These are phyloP conservation scores for Amanita molliuscula DNA, from an alignment of 768 basidiomycete species.

Conservation along the genomic window DNA sequence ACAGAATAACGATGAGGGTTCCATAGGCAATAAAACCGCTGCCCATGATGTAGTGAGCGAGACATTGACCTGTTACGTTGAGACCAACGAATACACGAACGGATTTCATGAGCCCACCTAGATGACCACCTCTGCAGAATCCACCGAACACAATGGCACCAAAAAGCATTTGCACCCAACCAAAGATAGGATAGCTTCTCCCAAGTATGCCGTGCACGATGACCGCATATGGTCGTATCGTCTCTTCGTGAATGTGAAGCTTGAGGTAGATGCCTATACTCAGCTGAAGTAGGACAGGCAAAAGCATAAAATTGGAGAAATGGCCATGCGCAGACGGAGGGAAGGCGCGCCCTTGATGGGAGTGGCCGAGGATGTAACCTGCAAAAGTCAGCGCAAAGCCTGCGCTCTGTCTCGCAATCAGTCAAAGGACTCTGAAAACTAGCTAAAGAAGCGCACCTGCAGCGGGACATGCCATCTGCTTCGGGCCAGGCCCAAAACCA, in stretches of 20 bases:
- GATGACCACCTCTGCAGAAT: conserved; percentile 68
- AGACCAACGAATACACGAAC: conserved; percentile 1
- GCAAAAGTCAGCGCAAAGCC: conserved; percentile 61
- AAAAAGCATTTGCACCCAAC: conserved; percentile 86
- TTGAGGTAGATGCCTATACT: conserved; percentile 82
- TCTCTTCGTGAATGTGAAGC: conserved; percentile 77
- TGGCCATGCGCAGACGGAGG: conserved; percentile 61
- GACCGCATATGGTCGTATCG: conserved; percentile 63
- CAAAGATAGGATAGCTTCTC: conserved; percentile 73
- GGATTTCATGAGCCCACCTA: conserved; percentile 27
- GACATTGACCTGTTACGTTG: conserved; percentile 52
- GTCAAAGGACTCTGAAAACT: not conserved
- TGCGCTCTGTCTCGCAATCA: conserved; percentile 30
- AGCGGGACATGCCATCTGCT: conserved; percentile 89
- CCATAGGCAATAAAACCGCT: conserved; percentile 87
- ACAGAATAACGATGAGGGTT: conserved; percentile 66
- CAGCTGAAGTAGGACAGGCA: conserved; percentile 60
- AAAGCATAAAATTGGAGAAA: conserved; percentile 54
- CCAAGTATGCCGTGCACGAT: conserved; percentile 69
- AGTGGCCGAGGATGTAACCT: conserved; percentile 77
- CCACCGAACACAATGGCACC: conserved; percentile 66
- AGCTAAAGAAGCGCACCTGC: conserved; percentile 40
- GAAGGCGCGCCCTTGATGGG: conserved; percentile 77
- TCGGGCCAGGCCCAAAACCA: conserved; percentile 65
- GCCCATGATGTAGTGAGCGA: conserved; percentile 86